A percentile compares a stretch with the other conserved stretches of the same genome.
Evolutionary conservation across 768 basidiomycete genomes (phyloP).

Genomic region (Leccinum boreale): DNA sequence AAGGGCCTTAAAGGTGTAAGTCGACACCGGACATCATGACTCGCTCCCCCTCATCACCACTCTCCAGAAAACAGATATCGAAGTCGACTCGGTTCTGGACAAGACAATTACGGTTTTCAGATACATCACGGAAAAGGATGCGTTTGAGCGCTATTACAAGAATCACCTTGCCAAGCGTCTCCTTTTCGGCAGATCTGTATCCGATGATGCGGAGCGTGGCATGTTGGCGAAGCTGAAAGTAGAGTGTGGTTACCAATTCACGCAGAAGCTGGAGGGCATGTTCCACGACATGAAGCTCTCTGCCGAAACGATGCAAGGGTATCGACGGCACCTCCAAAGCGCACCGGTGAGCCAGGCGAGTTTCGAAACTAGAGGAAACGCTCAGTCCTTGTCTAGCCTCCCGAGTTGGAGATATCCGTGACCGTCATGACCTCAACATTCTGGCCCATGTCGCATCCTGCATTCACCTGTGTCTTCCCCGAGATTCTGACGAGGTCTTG

Average conservation of each 20-base stretch:
- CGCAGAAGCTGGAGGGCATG: slow-evolving; percentile 98
- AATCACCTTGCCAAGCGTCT: slow-evolving; percentile 91
- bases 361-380: neutral
- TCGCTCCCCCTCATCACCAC: neutral
- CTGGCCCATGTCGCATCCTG: slow-evolving; percentile 82
- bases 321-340: slow-evolving; percentile 57
- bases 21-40: slow-evolving; percentile 6
- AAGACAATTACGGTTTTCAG: slow-evolving; percentile 97
- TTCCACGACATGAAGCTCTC: slow-evolving; percentile 96
- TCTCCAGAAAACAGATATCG: slow-evolving; percentile 85
- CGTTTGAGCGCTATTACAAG: slow-evolving; percentile 98
- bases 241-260: slow-evolving; percentile 95
- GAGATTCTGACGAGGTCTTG: slow-evolving; percentile 57
- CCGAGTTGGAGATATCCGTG: slow-evolving; percentile 77
- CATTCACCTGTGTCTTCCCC: slow-evolving; percentile 66
- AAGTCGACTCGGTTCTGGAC: slow-evolving; percentile 86
- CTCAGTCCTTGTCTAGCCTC: slow-evolving; percentile 46
- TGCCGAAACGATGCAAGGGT: slow-evolving; percentile 74
- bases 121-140: slow-evolving; percentile 91
- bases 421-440: slow-evolving; percentile 95
- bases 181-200: slow-evolving; percentile 80
- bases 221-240: slow-evolving; percentile 98
- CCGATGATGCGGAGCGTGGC: slow-evolving; percentile 95
- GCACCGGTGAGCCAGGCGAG: slow-evolving; percentile 47
- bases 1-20: slow-evolving; percentile 92